Conservation (phyloP, 176 grass and related monocot genomes). For the Oryza glumipatula region DNA sequence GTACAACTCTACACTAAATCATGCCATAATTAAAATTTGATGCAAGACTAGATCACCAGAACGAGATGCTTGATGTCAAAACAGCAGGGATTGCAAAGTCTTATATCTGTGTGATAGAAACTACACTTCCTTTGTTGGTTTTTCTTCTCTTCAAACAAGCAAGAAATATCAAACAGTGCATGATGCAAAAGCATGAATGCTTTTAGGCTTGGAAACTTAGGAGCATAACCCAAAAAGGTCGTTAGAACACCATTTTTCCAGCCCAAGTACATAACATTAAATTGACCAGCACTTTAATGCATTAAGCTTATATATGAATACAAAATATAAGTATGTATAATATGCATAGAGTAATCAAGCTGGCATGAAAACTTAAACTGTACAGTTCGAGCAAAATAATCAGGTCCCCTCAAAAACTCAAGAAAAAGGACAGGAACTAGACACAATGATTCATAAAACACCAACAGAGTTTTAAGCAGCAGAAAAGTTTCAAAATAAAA, state of each 20-base stretch:
- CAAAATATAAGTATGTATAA: neutral
- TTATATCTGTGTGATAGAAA: neutral
- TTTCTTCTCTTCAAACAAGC: neutral
- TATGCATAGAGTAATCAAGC: neutral
- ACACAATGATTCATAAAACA: neutral
- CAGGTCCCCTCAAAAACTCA: no score
- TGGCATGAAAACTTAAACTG: neutral
- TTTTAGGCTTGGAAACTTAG: slow-evolving; percentile 23
- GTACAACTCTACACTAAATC: neutral
- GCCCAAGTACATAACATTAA: neutral
- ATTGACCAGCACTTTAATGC: neutral
- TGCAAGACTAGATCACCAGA: neutral
- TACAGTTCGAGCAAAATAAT: neutral
- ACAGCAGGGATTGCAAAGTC: neutral
- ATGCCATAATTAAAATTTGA: neutral
- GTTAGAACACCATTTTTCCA: neutral
- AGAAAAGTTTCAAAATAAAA: neutral
- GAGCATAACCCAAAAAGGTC: neutral
- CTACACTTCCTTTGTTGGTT: neutral
- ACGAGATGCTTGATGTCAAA: neutral
- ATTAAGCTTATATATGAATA: neutral
- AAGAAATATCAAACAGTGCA: neutral
- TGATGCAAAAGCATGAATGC: neutral
- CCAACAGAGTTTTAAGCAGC: slow-evolving; percentile 2
- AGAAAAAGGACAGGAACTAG: neutral